Evolutionary conservation across 2,329 filamentous ascomycete species (phyloP).

Genomic region (Hyphodiscus sp.): DNA sequence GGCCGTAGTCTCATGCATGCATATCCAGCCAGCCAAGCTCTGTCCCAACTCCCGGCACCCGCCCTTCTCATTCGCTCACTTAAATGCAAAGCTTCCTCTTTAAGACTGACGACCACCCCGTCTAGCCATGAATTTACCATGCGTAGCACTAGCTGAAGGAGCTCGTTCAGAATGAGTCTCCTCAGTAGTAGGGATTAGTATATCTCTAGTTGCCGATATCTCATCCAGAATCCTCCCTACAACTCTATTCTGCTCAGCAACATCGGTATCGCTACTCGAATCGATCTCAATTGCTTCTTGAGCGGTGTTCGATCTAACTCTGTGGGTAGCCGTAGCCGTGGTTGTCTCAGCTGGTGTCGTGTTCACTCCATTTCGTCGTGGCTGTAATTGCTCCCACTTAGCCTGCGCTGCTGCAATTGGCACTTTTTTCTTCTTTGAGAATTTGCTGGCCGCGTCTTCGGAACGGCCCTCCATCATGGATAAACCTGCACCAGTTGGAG

Average conservation of each 20-base stretch:
- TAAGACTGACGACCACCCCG: not conserved
- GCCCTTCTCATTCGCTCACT: not conserved
- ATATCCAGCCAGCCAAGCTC: too few species aligned
- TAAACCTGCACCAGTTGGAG: not conserved
- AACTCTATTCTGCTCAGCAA: not conserved
- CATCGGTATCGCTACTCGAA: not conserved
- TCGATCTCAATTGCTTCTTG: not conserved
- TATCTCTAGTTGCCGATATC: not conserved
- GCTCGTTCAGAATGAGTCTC: not conserved
- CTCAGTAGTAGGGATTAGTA: not conserved
- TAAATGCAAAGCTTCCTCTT: not conserved
- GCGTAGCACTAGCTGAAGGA: not conserved
- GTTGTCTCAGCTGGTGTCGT: not conserved
- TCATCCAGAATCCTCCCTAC: not conserved
- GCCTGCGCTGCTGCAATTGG: not conserved
- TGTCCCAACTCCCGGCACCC: too few species aligned
- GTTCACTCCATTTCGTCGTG: not conserved
- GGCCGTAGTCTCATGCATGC: too few species aligned
- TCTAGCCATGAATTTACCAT: not conserved
- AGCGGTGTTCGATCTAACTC: not conserved
- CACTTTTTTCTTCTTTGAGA: slow-evolving; percentile 1
- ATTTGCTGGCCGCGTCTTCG: not conserved
- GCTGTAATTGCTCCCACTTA: slow-evolving; percentile 7
- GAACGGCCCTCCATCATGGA: not conserved
- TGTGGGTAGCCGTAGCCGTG: not conserved